These are phyloP conservation scores for Trichothecium roseum DNA, from an alignment of 2,329 filamentous ascomycete genomes.

Conservation along the genomic window DNA sequence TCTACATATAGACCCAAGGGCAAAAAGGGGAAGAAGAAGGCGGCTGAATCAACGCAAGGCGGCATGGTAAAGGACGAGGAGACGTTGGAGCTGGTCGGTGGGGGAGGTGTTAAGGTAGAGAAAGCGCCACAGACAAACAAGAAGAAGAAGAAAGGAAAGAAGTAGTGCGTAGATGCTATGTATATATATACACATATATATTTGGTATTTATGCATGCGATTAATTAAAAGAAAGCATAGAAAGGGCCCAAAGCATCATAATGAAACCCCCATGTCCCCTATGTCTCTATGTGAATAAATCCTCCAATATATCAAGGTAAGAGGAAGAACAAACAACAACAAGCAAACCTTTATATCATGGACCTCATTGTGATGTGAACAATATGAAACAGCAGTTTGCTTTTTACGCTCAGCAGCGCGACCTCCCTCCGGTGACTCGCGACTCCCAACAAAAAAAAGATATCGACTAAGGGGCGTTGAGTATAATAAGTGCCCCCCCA, in stretches of 20 bases:
- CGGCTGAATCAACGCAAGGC: constrained; percentile 71
- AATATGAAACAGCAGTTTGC: too few species aligned
- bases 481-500: too few species aligned
- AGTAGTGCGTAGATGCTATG: constrained; percentile 25
- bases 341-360: too few species aligned
- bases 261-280: neutral
- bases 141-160: constrained; percentile 45
- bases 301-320: neutral
- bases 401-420: too few species aligned
- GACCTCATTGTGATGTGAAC: too few species aligned
- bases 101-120: constrained; percentile 55
- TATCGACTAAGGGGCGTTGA: too few species aligned
- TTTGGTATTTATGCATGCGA: constrained; percentile 13
- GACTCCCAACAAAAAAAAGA: too few species aligned
- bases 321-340: too few species aligned
- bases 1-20: constrained; percentile 85
- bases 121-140: constrained; percentile 39
- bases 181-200: constrained; percentile 5
- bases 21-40: constrained; percentile 82
- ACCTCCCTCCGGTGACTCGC: too few species aligned
- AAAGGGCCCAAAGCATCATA: neutral
- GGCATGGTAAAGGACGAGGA: constrained; percentile 67
- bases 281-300: constrained; percentile 1
- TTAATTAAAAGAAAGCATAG: constrained; percentile 2
- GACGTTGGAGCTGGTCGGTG: constrained; percentile 53